These are phyloP conservation scores for Cyamopsis tetragonoloba DNA, from an alignment of 306 rosid species.

Conservation along the genomic window DNA sequence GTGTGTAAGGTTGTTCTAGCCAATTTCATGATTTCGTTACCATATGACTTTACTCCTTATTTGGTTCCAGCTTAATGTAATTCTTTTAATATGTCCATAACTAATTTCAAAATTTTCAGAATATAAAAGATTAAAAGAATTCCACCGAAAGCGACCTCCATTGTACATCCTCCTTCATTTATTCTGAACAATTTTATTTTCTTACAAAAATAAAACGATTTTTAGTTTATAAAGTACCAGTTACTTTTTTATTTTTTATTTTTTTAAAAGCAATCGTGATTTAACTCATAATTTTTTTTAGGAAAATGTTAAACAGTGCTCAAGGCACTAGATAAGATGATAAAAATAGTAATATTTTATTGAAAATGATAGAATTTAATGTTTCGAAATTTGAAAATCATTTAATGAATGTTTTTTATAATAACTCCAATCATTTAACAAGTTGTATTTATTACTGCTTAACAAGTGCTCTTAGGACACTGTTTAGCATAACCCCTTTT, in stretches of 20 bases:
- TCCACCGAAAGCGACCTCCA: background rate
- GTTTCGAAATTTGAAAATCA: too few relatives aligned
- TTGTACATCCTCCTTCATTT: background rate
- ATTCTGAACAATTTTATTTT: background rate
- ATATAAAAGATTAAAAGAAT: background rate
- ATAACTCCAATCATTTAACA: too few relatives aligned
- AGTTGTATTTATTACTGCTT: too few relatives aligned
- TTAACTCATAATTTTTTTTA: too few relatives aligned
- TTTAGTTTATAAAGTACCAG: background rate
- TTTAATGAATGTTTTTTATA: too few relatives aligned
- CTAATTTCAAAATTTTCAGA: background rate
- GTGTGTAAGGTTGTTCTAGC: background rate
- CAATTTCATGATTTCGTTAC: background rate
- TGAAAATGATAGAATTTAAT: too few relatives aligned
- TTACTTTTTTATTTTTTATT: background rate
- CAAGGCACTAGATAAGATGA: too few relatives aligned
- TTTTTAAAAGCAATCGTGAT: too few relatives aligned
- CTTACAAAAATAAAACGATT: background rate
- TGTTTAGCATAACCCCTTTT: too few relatives aligned
- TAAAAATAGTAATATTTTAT: too few relatives aligned
- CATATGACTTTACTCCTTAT: background rate
- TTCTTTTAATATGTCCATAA: background rate
- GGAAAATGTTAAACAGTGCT: too few relatives aligned
- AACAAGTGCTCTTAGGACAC: too few relatives aligned
- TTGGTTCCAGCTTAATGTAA: background rate